Base-by-base conservation (phyloP, 1,284 basidiomycete genomes). In the Xerocomus nothofagi region DNA sequence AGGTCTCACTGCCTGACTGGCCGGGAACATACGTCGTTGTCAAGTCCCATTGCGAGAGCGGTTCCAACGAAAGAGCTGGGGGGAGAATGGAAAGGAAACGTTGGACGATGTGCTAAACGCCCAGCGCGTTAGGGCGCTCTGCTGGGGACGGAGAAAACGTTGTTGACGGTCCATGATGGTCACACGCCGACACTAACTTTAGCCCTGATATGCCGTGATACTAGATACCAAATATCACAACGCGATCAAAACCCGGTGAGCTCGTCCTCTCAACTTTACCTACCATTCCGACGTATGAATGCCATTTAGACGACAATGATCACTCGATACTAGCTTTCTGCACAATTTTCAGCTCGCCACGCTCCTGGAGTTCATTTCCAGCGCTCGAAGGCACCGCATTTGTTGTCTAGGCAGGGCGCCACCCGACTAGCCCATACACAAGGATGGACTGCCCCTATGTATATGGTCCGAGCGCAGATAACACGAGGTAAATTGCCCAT, bases 91-190 rank as follows among this genome's bases (percentile, higher is more conserved):
- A 23, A 26, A 15, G 12, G 5, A 14, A 20, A 15, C 8, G 39
- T 14, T 20, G 18, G 20, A 18, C 6, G 15, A 27, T 34, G 18
- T 9, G 27, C 17, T 20, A 21, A 11, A 21, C 41, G 52, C 56
- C 34, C 30, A 24, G 38, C 23, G 20, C 47, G 27, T 54, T 27
- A 14, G 31, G 24, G 26, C 23, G 36, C n/a, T n/a, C n/a, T n/a
- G 23, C 9, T 21, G n/a, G 27, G 34, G 40, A 11, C 1, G 24
- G 2, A 17, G 26, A 24, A 24, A 55, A 37, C 26, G 51, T 43
- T 54, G 53, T 53, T 37, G 43, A n/a, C n/a, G n/a, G 50, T 39
- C 45, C 54, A 38, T 55, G 12, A 20, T 21, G 50, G 23, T 31
- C 50, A 47, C 40, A 39, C 41, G 41, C 30, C 20, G 14, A n/a